phyloP scores from a whole-genome alignment of 2,329 filamentous ascomycete genomes.

The Phyllosticta citrichinensis region DNA sequence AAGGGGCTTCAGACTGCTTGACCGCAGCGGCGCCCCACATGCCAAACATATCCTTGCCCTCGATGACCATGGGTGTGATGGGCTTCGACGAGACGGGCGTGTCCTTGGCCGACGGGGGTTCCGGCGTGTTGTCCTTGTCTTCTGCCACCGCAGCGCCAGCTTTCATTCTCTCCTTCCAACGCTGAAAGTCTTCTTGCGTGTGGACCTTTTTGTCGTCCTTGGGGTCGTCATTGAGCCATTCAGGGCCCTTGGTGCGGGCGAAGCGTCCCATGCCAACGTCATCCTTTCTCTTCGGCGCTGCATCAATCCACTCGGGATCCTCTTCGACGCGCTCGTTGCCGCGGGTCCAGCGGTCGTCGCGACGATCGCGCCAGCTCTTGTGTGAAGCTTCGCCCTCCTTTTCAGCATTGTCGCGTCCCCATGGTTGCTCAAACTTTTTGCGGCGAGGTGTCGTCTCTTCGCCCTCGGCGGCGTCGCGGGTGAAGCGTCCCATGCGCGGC shows the following conservation, averaged over 20 bases:
- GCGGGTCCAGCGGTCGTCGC: constrained; percentile 42
- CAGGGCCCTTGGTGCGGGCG: constrained; percentile 40
- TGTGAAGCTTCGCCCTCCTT: constrained; percentile 39
- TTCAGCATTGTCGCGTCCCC: constrained; percentile 49
- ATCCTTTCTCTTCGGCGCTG: constrained; percentile 43
- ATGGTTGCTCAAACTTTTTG: constrained; percentile 63
- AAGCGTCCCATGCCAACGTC: constrained; percentile 35
- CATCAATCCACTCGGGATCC: constrained; percentile 8
- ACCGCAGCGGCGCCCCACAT: constrained; percentile 43
- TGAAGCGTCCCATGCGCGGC: constrained; percentile 41
- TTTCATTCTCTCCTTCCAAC: constrained; percentile 89
- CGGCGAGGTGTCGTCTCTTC: constrained; percentile 46
- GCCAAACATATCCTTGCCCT: constrained; percentile 62
- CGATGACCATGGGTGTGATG: constrained; percentile 52
- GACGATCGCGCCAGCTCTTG: constrained; percentile 49
- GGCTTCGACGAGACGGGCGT: constrained; percentile 31
- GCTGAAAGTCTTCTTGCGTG: constrained; percentile 85
- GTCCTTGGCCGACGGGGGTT: constrained; percentile 18
- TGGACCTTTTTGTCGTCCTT: constrained; percentile 60
- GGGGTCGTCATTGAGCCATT: constrained; percentile 69
- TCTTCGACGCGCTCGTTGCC: constrained; percentile 40
- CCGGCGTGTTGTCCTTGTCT: constrained; percentile 33
- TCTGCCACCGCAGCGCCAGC: constrained; percentile 42
- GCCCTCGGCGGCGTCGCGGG: constrained; percentile 40
- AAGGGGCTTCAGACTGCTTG: constrained; percentile 15